A percentile compares a stretch with the other conserved stretches of the same genome.
Evolutionary conservation across 805 yeast genomes (phyloP).

Genomic region (Citeromyces matritensis): DNA sequence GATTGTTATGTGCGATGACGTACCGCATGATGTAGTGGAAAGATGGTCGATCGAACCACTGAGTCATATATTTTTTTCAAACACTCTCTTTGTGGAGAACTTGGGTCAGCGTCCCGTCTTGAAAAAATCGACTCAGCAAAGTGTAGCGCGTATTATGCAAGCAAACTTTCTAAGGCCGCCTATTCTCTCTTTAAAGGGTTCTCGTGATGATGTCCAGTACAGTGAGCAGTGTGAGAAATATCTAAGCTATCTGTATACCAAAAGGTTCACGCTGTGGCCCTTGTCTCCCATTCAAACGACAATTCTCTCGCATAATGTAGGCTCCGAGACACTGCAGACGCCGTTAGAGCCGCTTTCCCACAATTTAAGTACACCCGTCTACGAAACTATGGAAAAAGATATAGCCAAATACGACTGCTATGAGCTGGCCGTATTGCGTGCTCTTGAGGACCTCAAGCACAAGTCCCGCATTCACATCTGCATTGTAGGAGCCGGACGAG

Average conservation of each 20-base stretch:
- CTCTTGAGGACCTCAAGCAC: constrained; percentile 22
- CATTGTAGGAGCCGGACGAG: constrained; percentile 81
- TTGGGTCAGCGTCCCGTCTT: constrained; percentile 52
- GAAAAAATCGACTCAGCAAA: constrained; percentile 36
- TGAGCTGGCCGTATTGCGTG: constrained; percentile 43
- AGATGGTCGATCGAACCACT: constrained; percentile 65
- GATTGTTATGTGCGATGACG: constrained; percentile 48
- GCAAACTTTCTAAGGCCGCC: constrained; percentile 23
- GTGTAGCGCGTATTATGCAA: constrained; percentile 27
- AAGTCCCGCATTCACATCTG: constrained; percentile 18
- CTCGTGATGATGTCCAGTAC: constrained; percentile 2
- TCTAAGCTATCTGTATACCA: constrained; percentile 12
- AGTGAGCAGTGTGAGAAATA: constrained; percentile 6
- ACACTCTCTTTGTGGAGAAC: constrained; percentile 41
- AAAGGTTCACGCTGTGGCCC: constrained; percentile 9
- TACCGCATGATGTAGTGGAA: constrained; percentile 31
- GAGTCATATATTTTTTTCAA: constrained; percentile 36
- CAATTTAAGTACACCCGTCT: constrained; percentile 42
- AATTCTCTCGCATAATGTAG: constrained; percentile 3
- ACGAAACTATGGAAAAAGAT: constrained; percentile 62
- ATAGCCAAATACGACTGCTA: constrained; percentile 53
- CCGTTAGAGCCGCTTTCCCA: constrained; percentile 66
- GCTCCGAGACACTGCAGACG: constrained; percentile 11
- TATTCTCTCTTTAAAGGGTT: constrained; percentile 32
- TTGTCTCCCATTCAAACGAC: constrained; percentile 5